Percentiles rank a stretch among this genome's conserved stretches.
Conservation (phyloP, 352 stramenopile species). For the Pythium dissimile region DNA sequence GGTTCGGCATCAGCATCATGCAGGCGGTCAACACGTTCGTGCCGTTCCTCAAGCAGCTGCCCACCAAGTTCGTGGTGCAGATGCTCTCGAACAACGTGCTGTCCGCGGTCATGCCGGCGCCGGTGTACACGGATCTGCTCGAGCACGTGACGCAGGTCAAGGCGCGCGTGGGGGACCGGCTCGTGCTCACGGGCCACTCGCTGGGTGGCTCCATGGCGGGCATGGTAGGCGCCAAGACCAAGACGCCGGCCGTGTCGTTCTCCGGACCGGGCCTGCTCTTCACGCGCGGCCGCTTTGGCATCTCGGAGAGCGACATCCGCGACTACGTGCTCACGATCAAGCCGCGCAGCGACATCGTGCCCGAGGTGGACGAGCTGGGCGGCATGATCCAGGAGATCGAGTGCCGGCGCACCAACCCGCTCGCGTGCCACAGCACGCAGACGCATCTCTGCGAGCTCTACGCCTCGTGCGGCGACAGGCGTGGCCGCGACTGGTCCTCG, state of each 20-base stretch:
- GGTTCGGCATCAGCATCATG: slow-evolving; percentile 87
- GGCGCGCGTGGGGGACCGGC: slow-evolving; percentile 58
- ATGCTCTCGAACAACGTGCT: slow-evolving; percentile 82
- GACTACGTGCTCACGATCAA: slow-evolving; percentile 88
- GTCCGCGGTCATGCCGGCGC: slow-evolving; percentile 62
- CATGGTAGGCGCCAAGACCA: slow-evolving; percentile 82
- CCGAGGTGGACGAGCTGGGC: slow-evolving; percentile 73
- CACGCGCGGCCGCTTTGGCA: slow-evolving; percentile 69
- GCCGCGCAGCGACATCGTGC: slow-evolving; percentile 71
- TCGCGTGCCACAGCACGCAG: slow-evolving; percentile 80
- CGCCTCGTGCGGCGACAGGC: slow-evolving; percentile 72
- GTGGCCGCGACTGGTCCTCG: slow-evolving; percentile 74
- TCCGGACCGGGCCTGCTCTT: slow-evolving; percentile 78
- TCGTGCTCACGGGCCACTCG: slow-evolving; percentile 84
- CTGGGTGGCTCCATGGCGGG: slow-evolving; percentile 80
- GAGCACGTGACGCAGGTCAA: slow-evolving; percentile 56
- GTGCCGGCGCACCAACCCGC: slow-evolving; percentile 68
- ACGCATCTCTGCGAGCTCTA: slow-evolving; percentile 86
- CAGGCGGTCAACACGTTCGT: slow-evolving; percentile 83
- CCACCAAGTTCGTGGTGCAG: slow-evolving; percentile 70
- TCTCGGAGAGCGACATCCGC: slow-evolving; percentile 66
- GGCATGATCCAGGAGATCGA: slow-evolving; percentile 89
- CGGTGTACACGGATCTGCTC: slow-evolving; percentile 73
- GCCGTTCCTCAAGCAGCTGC: slow-evolving; percentile 83
- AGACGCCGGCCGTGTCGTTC: slow-evolving; percentile 79